Percentiles rank a stretch among this genome's conserved stretches.
phyloP scores from a whole-genome alignment of 2,329 filamentous ascomycete genomes.

The Ophiocordyceps camponoti-leonardi region DNA sequence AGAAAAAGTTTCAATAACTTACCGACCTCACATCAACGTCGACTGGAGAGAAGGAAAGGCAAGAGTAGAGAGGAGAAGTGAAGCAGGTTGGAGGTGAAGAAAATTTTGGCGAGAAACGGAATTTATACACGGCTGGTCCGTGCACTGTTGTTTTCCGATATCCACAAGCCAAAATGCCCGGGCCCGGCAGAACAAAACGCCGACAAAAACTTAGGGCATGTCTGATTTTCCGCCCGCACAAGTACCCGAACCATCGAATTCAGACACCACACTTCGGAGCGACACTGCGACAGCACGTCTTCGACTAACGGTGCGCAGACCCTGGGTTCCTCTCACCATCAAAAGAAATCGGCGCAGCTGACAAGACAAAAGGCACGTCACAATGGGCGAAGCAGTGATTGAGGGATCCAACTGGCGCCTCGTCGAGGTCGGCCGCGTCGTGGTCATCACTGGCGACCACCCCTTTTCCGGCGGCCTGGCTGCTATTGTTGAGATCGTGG shows the following conservation, averaged over 20 bases:
- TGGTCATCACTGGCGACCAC: slow-evolving; percentile 70
- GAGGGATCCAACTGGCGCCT: slow-evolving; percentile 78
- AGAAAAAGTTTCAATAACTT: slow-evolving; percentile 10
- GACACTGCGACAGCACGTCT: slow-evolving; percentile 19
- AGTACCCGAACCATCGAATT: slow-evolving; percentile 21
- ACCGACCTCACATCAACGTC: slow-evolving; percentile 8
- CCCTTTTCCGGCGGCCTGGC: slow-evolving; percentile 75
- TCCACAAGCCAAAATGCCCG: background rate
- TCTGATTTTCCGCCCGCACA: slow-evolving; percentile 23
- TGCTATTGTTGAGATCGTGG: slow-evolving; percentile 96
- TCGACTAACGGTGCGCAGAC: slow-evolving; percentile 16
- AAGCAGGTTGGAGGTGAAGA: background rate
- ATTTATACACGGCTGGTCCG: background rate
- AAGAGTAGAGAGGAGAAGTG: background rate
- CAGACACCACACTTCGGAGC: slow-evolving; percentile 19
- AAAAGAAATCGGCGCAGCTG: slow-evolving; percentile 14
- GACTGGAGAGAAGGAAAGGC: no score
- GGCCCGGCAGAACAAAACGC: slow-evolving; percentile 12
- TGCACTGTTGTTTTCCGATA: background rate
- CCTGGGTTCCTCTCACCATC: slow-evolving; percentile 8
- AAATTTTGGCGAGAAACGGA: background rate
- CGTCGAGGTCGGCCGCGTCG: slow-evolving; percentile 96
- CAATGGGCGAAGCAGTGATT: slow-evolving; percentile 71
- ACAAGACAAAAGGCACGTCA: slow-evolving; percentile 37
- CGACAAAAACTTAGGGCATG: slow-evolving; percentile 22